Percentiles rank a stretch among this genome's conserved stretches.
These are phyloP conservation scores for Musa schizocarpa DNA, from an alignment of 176 grass and related monocot genomes.

Conservation along the genomic window DNA sequence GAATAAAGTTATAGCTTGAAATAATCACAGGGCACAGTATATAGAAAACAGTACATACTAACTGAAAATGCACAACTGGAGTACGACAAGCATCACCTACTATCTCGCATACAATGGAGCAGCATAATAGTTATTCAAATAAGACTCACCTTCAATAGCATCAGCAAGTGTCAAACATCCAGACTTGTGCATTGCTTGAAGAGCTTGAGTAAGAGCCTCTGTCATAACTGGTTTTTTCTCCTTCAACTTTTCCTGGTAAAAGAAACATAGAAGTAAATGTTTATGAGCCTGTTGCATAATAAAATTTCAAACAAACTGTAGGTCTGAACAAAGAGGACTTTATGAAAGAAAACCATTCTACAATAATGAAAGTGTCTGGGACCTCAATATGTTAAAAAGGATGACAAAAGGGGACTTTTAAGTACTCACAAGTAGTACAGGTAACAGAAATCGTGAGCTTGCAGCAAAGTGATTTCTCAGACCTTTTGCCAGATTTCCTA, in stretches of 20 bases:
- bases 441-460: slow-evolving; percentile 79
- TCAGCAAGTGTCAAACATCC: slow-evolving; percentile 82
- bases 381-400: background rate
- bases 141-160: slow-evolving; percentile 73
- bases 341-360: background rate
- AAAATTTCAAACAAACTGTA: too few relatives aligned
- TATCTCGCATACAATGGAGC: background rate
- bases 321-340: too few relatives aligned
- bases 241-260: slow-evolving; percentile 87
- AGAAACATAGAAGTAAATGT: background rate
- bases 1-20: too few relatives aligned
- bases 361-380: background rate
- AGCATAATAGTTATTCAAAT: background rate
- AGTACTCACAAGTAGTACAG: slow-evolving; percentile 84
- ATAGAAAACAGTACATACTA: background rate
- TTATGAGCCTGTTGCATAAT: background rate
- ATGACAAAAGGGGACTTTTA: background rate
- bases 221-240: slow-evolving; percentile 75
- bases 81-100: too few relatives aligned
- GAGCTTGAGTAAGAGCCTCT: slow-evolving; percentile 74
- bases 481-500: slow-evolving; percentile 89
- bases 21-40: background rate
- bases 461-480: slow-evolving; percentile 81
- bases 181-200: slow-evolving; percentile 87
- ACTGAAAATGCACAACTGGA: too few relatives aligned